Evolutionary conservation across 208 protist species (phyloP).

Genomic region (Lotmaria passim): DNA sequence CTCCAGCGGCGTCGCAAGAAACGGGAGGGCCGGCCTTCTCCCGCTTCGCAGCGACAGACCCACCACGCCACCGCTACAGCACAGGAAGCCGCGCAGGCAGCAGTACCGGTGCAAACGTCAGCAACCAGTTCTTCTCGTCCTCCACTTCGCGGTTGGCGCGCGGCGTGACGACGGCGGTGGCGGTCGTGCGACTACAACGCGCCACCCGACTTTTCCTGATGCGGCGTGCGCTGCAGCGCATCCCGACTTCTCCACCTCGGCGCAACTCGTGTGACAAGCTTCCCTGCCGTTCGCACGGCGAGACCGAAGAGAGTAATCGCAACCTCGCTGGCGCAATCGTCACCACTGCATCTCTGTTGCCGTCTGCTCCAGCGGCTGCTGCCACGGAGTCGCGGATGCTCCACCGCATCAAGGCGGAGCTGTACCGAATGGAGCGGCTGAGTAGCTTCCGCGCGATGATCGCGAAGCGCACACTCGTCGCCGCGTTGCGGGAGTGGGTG

Average conservation of each 20-base stretch:
- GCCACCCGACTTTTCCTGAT: slow-evolving; percentile 45
- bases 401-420: slow-evolving; percentile 26
- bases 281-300: not conserved
- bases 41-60: not conserved
- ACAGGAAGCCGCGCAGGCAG: too few species aligned
- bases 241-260: not conserved
- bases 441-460: not conserved
- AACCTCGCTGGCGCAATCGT: not conserved
- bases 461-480: slow-evolving; percentile 15
- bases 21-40: not conserved
- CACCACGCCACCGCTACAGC: not conserved
- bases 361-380: too few species aligned
- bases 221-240: slow-evolving; percentile 9
- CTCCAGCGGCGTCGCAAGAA: not conserved
- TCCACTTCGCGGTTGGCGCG: slow-evolving; percentile 1
- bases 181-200: slow-evolving; percentile 47
- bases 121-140: not conserved
- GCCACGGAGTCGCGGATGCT: slow-evolving; percentile 24
- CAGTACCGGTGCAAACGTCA: not conserved
- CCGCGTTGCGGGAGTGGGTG: slow-evolving; percentile 21
- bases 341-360: not conserved
- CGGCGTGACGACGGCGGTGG: slow-evolving; percentile 39
- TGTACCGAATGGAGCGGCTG: slow-evolving; percentile 15
- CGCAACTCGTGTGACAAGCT: not conserved
- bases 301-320: not conserved